Conservation (phyloP, 495 filamentous ascomycete species). For the Hyaloscypha bicolor region DNA sequence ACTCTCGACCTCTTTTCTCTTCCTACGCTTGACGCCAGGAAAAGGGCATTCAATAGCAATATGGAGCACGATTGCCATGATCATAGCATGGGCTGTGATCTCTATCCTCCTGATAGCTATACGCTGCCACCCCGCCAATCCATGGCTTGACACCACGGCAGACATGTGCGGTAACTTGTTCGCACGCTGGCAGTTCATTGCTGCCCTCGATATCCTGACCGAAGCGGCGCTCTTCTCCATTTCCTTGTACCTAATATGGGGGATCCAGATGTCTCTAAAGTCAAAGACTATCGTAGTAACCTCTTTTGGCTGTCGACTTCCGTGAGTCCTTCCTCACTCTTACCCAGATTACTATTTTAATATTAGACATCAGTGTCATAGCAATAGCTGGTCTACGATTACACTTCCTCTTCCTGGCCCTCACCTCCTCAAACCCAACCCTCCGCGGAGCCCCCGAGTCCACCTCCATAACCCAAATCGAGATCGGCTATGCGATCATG, state of each 20-base stretch:
- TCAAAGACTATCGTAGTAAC: constrained; percentile 18
- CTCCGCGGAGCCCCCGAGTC: constrained; percentile 28
- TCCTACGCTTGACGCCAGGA: constrained; percentile 17
- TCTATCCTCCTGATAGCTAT: constrained; percentile 12
- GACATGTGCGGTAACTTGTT: constrained; percentile 7
- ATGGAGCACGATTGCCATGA: constrained; percentile 12
- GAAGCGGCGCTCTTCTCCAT: constrained; percentile 16
- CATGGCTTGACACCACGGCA: constrained; percentile 7
- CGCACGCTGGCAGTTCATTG: constrained; percentile 16
- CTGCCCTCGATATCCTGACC: constrained; percentile 15
- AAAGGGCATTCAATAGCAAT: constrained; percentile 10
- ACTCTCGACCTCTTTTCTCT: constrained; percentile 15
- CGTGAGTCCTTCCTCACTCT: constrained; percentile 8
- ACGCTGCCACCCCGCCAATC: background rate
- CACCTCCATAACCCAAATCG: constrained; percentile 43
- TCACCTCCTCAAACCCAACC: constrained; percentile 6
- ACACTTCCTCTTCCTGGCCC: constrained; percentile 5
- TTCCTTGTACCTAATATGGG: constrained; percentile 22
- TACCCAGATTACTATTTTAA: background rate
- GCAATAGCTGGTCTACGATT: constrained; percentile 11
- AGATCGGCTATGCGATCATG: constrained; percentile 46
- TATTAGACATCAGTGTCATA: constrained; percentile 9
- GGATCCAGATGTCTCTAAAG: constrained; percentile 17
- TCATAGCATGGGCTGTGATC: constrained; percentile 4
- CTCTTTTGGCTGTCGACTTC: constrained; percentile 20